Evolutionary conservation across 768 basidiomycete genomes (phyloP).

Genomic region (Suillus ampliporus): DNA sequence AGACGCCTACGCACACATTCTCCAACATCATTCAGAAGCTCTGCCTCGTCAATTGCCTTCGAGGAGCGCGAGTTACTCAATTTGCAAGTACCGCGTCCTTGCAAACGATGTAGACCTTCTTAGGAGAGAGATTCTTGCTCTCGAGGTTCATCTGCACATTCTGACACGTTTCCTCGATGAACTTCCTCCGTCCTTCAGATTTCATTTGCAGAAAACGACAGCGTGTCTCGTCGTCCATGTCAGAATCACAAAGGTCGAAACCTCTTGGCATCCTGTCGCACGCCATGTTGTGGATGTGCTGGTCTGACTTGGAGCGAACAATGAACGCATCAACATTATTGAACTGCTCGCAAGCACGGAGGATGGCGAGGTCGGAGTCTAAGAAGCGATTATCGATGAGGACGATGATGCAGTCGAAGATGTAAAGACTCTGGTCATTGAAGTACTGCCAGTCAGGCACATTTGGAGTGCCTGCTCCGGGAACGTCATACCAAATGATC

Average conservation of each 20-base stretch:
- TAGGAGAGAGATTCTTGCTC: conserved; percentile 14
- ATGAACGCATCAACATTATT: conserved; percentile 21
- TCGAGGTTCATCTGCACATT: conserved; percentile 15
- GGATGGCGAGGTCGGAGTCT: conserved; percentile 1
- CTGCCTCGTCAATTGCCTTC: background rate
- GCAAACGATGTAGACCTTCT: conserved; percentile 22
- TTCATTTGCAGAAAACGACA: conserved; percentile 1
- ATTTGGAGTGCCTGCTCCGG: conserved; percentile 31
- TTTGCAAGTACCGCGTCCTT: conserved; percentile 12
- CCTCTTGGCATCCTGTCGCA: conserved; percentile 18
- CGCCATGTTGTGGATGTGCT: conserved; percentile 31
- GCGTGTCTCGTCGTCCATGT: background rate
- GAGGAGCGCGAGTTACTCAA: background rate
- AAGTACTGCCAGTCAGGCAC: conserved; percentile 32
- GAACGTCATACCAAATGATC: conserved; percentile 34
- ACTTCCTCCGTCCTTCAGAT: background rate
- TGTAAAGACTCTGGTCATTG: conserved; percentile 27
- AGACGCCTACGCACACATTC: background rate
- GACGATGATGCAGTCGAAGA: conserved; percentile 18
- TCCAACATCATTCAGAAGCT: background rate
- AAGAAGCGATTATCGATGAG: conserved; percentile 17
- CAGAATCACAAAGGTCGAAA: conserved; percentile 22
- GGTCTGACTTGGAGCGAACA: conserved; percentile 43
- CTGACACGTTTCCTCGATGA: conserved; percentile 11
- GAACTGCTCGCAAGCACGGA: background rate